These are phyloP conservation scores for Podila clonocystis DNA, from an alignment of 192 early-diverging fungal species.

Conservation along the genomic window DNA sequence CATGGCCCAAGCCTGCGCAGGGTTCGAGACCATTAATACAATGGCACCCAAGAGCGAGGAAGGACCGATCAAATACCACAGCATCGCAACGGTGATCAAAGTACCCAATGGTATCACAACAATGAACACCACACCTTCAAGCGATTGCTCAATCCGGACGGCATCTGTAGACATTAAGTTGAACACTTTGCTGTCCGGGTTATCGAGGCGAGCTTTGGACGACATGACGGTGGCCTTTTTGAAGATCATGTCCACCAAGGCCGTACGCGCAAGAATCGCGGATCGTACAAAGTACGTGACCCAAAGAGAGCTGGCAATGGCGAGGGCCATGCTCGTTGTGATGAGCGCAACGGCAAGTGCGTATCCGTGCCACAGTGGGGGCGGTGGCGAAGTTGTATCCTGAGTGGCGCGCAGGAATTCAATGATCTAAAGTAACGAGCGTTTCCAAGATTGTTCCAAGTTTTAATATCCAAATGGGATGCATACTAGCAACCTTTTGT, in stretches of 20 bases:
- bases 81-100: conserved; percentile 67
- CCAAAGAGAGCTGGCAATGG: not conserved
- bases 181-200: conserved; percentile 53
- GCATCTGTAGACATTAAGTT: conserved; percentile 60
- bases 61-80: conserved; percentile 81
- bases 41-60: conserved; percentile 81
- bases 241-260: conserved; percentile 25
- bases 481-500: not conserved
- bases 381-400: conserved; percentile 5
- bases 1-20: conserved; percentile 67
- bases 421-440: conserved; percentile 23
- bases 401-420: conserved; percentile 22
- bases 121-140: conserved; percentile 46
- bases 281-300: not conserved
- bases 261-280: conserved; percentile 7
- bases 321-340: not conserved
- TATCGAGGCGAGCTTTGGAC: conserved; percentile 29
- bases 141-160: conserved; percentile 4
- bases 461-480: no score
- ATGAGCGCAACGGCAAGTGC: conserved; percentile 4
- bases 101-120: conserved; percentile 69
- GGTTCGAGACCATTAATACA: conserved; percentile 64
- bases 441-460: not conserved
- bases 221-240: conserved; percentile 28
- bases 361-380: conserved; percentile 27